Base-by-base conservation (phyloP, 495 filamentous ascomycete species). In the Lasiosphaeris hirsuta region DNA sequence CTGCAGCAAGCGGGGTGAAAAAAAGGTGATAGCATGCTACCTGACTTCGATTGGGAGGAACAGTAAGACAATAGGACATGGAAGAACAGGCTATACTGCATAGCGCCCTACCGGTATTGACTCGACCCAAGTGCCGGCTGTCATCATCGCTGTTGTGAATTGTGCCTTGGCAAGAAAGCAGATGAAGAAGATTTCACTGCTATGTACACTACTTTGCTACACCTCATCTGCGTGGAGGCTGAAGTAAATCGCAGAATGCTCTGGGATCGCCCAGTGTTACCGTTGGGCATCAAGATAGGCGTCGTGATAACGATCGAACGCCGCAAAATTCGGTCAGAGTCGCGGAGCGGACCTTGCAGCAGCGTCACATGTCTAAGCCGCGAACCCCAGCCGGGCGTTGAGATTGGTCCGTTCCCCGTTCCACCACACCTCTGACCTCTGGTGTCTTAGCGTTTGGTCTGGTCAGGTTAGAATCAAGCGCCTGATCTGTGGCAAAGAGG, bases 41-140 rank as follows among this genome's bases (percentile, higher is more conserved):
- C 23, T 30, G 23, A 2, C 23, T 30, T 30, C 23, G n/a, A 30
- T 30, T 30, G 23, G 23, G 19, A 1, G 14, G 38, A 14, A 49
- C 30, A 8, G 9, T 13, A 35, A 33, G 17, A 30, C 46, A 30
- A 30, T 30, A 2, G 49, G 39, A 23, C 15, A 17, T 51, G 37
- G 34, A 34, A 51, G 49, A 46, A 46, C 11, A 18, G 15, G 43
- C 13, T 46, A 17, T n/a, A 13, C 23, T 46, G 15, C 39, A 13
- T 15, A 41, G 15, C 11, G 39, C 53, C 53, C 42, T 55, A 35
- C 42, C 53, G 53, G 53, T 55, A 55, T 55, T 55, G 53, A 34
- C 8, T 6, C 17, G 50, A 13, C 9, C 33, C 43, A 56, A 48
- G 36, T 56, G 53, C 53, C 39, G 47, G 48, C 23, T 51, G 56